phyloP scores from a whole-genome alignment of 2,329 filamentous ascomycete species.

The Thermothelomyces thermophilus region DNA sequence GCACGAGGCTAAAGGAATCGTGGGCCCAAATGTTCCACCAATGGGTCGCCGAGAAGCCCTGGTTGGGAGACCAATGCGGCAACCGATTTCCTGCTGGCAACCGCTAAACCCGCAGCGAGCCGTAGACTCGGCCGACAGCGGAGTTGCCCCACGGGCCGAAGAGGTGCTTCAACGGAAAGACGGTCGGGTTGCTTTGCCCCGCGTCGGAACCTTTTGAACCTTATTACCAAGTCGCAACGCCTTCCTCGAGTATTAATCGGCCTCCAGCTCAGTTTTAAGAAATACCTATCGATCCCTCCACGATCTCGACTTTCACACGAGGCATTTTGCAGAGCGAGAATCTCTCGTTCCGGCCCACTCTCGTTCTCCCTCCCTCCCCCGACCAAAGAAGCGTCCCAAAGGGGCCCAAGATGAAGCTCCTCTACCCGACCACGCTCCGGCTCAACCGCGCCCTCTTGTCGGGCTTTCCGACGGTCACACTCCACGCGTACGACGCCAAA shows the following conservation, averaged over 20 bases:
- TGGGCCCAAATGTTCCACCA: slow-evolving; percentile 3
- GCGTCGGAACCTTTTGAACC: background rate
- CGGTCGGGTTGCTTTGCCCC: slow-evolving; percentile 1
- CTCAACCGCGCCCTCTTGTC: slow-evolving; percentile 50
- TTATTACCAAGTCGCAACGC: no score
- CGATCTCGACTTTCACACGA: no score
- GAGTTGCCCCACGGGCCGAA: slow-evolving; percentile 2
- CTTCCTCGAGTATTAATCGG: no score
- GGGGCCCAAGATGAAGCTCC: slow-evolving; percentile 48
- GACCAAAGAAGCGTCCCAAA: no score
- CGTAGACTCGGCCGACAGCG: slow-evolving; percentile 1
- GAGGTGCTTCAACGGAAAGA: background rate
- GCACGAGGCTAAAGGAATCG: no score
- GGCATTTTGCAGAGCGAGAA: no score
- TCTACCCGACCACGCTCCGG: slow-evolving; percentile 57
- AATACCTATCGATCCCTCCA: slow-evolving; percentile 1
- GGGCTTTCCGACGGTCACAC: slow-evolving; percentile 47
- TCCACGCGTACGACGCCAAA: slow-evolving; percentile 56
- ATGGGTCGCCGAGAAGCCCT: background rate
- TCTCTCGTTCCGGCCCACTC: no score
- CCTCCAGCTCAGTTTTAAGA: no score
- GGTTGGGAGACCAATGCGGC: background rate
- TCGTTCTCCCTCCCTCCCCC: no score
- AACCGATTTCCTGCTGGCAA: background rate
- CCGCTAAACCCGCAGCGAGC: background rate